These are phyloP conservation scores for Rhodotorula mucilaginosa DNA, from an alignment of 1,284 basidiomycete species.

Conservation along the genomic window DNA sequence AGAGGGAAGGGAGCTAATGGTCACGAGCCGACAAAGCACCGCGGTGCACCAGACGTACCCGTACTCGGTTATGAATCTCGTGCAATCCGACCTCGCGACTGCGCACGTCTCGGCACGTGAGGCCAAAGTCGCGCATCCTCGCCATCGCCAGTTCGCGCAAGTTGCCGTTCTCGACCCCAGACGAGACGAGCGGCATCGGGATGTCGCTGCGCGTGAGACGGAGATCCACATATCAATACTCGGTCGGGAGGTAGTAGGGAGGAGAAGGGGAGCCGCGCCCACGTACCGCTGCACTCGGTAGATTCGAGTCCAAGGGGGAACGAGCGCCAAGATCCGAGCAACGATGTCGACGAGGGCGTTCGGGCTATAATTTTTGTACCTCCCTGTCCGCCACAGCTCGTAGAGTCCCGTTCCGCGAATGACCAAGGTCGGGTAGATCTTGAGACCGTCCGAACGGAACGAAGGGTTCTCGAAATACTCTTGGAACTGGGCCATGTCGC, in stretches of 20 bases:
- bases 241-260: not conserved
- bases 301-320: slow-evolving; percentile 98
- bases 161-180: slow-evolving; percentile 98
- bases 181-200: slow-evolving; percentile 88
- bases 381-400: slow-evolving; percentile 45
- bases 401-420: slow-evolving; percentile 90
- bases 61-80: slow-evolving; percentile 95
- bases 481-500: slow-evolving; percentile 98
- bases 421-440: slow-evolving; percentile 97
- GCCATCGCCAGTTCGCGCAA: slow-evolving; percentile 92
- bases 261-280: not conserved
- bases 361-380: slow-evolving; percentile 97
- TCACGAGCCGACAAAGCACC: too few species aligned
- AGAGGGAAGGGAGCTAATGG: too few species aligned
- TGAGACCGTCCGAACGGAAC: slow-evolving; percentile 94
- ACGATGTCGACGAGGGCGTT: slow-evolving; percentile 97
- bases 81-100: slow-evolving; percentile 98
- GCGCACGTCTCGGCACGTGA: slow-evolving; percentile 94
- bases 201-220: slow-evolving; percentile 67
- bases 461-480: slow-evolving; percentile 97
- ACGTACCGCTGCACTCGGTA: slow-evolving; percentile 90
- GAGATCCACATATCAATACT: slow-evolving; percentile 10
- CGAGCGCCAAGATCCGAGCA: slow-evolving; percentile 89
- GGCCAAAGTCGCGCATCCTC: slow-evolving; percentile 98
- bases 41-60: slow-evolving; percentile 9